These are phyloP conservation scores for Asterochloris erici DNA, from an alignment of 139 green algal genomes.

Conservation along the genomic window DNA sequence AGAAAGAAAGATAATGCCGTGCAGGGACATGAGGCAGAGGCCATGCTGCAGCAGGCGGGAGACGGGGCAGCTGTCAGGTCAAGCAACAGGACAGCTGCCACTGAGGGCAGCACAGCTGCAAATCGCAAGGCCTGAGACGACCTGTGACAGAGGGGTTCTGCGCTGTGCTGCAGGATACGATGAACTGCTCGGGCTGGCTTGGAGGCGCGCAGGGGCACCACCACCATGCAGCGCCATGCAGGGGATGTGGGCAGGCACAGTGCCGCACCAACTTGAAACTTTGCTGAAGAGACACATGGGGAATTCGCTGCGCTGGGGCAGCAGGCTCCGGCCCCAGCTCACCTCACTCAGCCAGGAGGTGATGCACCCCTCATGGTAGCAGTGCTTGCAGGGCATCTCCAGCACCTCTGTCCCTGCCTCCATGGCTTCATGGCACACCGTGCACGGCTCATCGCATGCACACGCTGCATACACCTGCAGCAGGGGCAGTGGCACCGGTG, in stretches of 20 bases:
- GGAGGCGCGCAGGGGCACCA: too few species aligned
- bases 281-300: background rate
- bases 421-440: constrained; percentile 22
- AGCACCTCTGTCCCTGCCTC: constrained; percentile 11
- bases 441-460: constrained; percentile 19
- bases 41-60: too few species aligned
- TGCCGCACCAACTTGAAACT: background rate
- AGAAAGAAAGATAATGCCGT: too few species aligned
- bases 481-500: background rate
- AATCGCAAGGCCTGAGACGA: too few species aligned
- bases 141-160: too few species aligned
- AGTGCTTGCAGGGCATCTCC: constrained; percentile 32
- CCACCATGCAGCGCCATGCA: background rate
- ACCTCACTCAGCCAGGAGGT: constrained; percentile 28
- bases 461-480: constrained; percentile 3
- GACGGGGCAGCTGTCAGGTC: too few species aligned
- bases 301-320: background rate
- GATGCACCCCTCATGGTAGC: constrained; percentile 34
- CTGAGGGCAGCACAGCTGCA: too few species aligned
- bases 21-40: too few species aligned
- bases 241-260: background rate
- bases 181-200: too few species aligned
- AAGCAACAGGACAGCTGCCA: too few species aligned
- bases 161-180: too few species aligned
- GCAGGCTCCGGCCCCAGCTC: background rate